These are phyloP conservation scores for Barbatosphaeria neglecta DNA, from an alignment of 495 filamentous ascomycete genomes.

Conservation along the genomic window DNA sequence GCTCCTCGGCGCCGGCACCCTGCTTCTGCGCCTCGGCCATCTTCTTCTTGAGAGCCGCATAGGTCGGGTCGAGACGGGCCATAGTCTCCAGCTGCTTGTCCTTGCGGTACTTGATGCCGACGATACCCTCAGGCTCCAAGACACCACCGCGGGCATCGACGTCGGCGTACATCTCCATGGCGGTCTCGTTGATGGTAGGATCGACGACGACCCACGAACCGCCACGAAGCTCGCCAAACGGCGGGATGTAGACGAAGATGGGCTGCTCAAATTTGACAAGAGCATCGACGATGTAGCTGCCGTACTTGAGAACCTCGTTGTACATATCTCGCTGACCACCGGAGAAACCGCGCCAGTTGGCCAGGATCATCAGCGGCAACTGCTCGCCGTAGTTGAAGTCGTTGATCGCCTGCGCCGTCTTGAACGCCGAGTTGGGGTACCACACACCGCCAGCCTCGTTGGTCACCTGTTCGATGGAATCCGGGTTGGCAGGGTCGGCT, in stretches of 20 bases:
- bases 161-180: conserved; percentile 99
- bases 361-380: conserved; percentile 95
- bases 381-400: conserved; percentile 99
- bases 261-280: conserved; percentile 98
- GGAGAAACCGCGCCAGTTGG: conserved; percentile 99
- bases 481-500: conserved; percentile 96
- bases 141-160: conserved; percentile 93
- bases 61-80: conserved; percentile 80
- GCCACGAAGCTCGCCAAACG: conserved; percentile 92
- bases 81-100: conserved; percentile 98
- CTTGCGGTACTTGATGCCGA: conserved; percentile 94
- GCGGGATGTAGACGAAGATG: conserved; percentile 96
- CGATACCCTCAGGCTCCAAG: conserved; percentile 94
- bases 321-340: conserved; percentile 99
- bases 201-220: conserved; percentile 99
- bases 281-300: conserved; percentile 95
- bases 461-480: conserved; percentile 87
- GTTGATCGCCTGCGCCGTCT: conserved; percentile 95
- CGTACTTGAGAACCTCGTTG: conserved; percentile 99
- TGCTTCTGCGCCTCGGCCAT: conserved; percentile 41
- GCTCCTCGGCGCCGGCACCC: conserved; percentile 58
- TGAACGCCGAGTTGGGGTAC: conserved; percentile 99
- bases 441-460: conserved; percentile 96
- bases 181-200: conserved; percentile 89
- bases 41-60: conserved; percentile 70